A percentile compares a stretch with the other conserved stretches of the same genome.
Conservation (phyloP, 768 basidiomycete species). For the Podaxis carcinomalis region DNA sequence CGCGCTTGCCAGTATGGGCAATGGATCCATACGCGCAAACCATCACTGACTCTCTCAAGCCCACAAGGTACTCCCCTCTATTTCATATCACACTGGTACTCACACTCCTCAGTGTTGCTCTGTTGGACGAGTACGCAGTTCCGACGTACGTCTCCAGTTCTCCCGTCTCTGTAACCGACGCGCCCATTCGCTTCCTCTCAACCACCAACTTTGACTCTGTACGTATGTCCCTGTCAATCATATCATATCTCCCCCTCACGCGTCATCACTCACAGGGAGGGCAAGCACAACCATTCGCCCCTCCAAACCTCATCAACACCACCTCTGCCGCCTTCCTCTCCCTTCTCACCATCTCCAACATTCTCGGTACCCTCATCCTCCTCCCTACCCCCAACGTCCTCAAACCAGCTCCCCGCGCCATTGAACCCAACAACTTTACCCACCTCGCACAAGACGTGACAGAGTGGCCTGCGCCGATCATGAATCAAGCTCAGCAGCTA, state of each 20-base stretch:
- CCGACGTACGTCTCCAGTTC: conserved; percentile 40
- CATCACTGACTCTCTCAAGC: conserved; percentile 39
- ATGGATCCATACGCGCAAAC: conserved; percentile 45
- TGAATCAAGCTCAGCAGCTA: conserved; percentile 32
- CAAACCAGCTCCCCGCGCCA: conserved; percentile 33
- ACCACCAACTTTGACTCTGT: conserved; percentile 21
- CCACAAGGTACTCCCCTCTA: conserved; percentile 33
- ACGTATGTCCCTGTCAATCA: conserved; percentile 6
- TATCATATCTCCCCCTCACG: conserved; percentile 12
- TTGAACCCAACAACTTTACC: conserved; percentile 29
- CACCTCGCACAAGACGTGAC: conserved; percentile 27
- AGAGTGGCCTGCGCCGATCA: conserved; percentile 30
- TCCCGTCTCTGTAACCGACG: conserved; percentile 31
- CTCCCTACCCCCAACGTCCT: conserved; percentile 44
- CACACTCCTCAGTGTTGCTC: conserved; percentile 32
- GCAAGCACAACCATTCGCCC: conserved; percentile 35
- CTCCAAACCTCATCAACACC: conserved; percentile 55
- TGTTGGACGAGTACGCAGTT: conserved; percentile 51
- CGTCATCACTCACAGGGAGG: conserved; percentile 22
- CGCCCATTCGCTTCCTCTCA: conserved; percentile 53
- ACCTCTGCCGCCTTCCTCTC: conserved; percentile 52
- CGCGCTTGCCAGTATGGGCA: conserved; percentile 43
- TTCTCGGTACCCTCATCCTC: conserved; percentile 34
- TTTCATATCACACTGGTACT: neutral
- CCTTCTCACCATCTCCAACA: conserved; percentile 21